Percentiles rank a stretch among this genome's conserved stretches.
Evolutionary conservation across 805 yeast genomes (phyloP).

Genomic region (Scheffersomyces ergatensis): DNA sequence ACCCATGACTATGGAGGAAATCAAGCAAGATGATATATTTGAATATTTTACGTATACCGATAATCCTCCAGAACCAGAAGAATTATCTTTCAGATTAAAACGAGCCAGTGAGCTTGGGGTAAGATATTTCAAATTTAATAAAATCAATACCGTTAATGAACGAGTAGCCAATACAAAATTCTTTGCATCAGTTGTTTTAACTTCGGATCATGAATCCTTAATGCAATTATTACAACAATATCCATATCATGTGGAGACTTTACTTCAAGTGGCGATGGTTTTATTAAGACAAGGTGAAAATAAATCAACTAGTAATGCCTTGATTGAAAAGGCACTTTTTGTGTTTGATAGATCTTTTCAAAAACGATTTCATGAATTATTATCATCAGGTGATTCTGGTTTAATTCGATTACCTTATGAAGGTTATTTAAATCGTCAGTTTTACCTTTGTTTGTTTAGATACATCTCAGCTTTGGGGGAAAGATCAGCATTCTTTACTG

Average conservation of each 20-base stretch:
- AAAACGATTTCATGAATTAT: constrained; percentile 47
- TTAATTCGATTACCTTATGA: constrained; percentile 74
- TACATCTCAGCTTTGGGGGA: constrained; percentile 69
- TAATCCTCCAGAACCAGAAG: constrained; percentile 22
- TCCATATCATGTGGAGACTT: constrained; percentile 76
- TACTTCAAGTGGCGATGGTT: constrained; percentile 76
- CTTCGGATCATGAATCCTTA: constrained; percentile 78
- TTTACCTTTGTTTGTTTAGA: constrained; percentile 71
- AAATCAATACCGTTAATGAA: constrained; percentile 26
- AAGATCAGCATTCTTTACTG: constrained; percentile 75
- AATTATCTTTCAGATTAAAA: constrained; percentile 26
- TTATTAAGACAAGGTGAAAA: constrained; percentile 73
- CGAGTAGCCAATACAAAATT: constrained; percentile 47
- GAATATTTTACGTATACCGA: constrained; percentile 33
- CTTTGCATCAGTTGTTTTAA: constrained; percentile 61
- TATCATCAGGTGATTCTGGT: constrained; percentile 49
- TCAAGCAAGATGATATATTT: constrained; percentile 38
- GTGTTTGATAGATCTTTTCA: constrained; percentile 75
- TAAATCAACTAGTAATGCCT: constrained; percentile 65
- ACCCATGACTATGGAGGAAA: constrained; percentile 59
- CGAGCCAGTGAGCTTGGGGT: constrained; percentile 42
- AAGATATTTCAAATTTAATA: constrained; percentile 56
- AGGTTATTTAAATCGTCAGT: constrained; percentile 70
- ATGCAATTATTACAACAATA: constrained; percentile 53
- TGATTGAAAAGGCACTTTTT: constrained; percentile 74